Evolutionary conservation across 768 basidiomycete genomes (phyloP), one percentile per base, ranked within the genome.

Genomic region (Polyporus arcularius): DNA sequence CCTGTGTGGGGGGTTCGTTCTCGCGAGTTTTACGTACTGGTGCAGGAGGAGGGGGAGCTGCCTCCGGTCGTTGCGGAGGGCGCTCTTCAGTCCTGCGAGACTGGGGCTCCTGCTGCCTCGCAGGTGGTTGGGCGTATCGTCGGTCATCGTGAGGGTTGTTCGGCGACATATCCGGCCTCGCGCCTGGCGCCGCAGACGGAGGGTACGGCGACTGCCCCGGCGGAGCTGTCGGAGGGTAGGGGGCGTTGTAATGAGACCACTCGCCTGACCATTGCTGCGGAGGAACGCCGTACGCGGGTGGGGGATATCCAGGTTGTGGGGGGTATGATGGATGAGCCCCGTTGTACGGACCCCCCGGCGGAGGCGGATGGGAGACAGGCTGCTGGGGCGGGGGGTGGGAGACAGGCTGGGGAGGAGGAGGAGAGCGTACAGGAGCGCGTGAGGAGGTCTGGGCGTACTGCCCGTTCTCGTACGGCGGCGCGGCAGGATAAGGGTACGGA

Each of bases 401-500:
- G 38, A 57, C 61, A 18, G 67, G 61, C 56, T 65, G 65, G 0
- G 58, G 48, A 7, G 65, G 41, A 26, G 59, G 55, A 32, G 65
- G 67, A 38, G 68, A 55, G 54, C 71, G 71, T 40, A 62, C 61
- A 28, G 69, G 68, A 10, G 67, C 63, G 14, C 67, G 68, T 10
- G 68, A 51, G 30, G 65, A 60, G 58, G 57, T 62, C 55, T 70
- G 72, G 51, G 72, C 59, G 55, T 66, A 72, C 51, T 72, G 70
- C 7, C 61, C 59, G n/a, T 65, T 58, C 39, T 70, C 70, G 59
- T 74, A 74, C 21, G 65, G 30, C 62, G 69, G 59, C 43, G 68
- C 35, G 45, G 74, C 52, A 59, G 83, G 81, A 57, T 78, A 71
- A 32, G 79, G 50, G 70, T 85, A 85, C 63, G 82, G 82, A 69